Evolutionary conservation across 768 basidiomycete species (phyloP).

Genomic region (Hypsizygus marmoreus): DNA sequence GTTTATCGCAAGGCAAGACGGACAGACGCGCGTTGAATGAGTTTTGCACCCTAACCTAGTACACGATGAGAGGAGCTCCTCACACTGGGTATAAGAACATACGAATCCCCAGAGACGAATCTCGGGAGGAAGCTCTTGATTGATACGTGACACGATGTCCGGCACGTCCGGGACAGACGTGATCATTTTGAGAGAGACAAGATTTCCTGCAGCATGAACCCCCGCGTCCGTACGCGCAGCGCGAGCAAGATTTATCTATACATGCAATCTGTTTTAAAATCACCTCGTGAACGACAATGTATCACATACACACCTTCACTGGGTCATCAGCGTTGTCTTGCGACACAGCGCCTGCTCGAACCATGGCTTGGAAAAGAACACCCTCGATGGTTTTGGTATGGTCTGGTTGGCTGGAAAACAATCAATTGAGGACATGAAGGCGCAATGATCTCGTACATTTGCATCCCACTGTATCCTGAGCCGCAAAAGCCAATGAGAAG

Average conservation of each 20-base stretch:
- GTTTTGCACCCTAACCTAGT: slow-evolving; percentile 69
- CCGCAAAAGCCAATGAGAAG: slow-evolving; percentile 91
- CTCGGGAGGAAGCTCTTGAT: slow-evolving; percentile 86
- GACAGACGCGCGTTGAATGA: slow-evolving; percentile 82
- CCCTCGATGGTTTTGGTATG: slow-evolving; percentile 84
- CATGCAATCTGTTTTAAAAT: slow-evolving; percentile 1
- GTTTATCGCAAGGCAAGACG: no score
- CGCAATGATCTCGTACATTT: slow-evolving; percentile 67
- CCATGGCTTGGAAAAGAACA: slow-evolving; percentile 82
- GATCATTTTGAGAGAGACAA: slow-evolving; percentile 92
- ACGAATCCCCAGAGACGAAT: slow-evolving; percentile 93
- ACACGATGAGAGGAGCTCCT: not conserved
- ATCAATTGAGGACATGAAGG: not conserved
- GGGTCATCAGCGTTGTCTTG: slow-evolving; percentile 92
- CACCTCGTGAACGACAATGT: not conserved
- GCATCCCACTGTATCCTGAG: slow-evolving; percentile 92
- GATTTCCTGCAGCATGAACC: slow-evolving; percentile 94
- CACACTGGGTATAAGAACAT: slow-evolving; percentile 28
- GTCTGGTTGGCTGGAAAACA: slow-evolving; percentile 62
- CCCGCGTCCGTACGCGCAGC: slow-evolving; percentile 97
- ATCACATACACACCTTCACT: slow-evolving; percentile 59
- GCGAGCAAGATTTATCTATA: slow-evolving; percentile 77
- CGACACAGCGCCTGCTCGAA: slow-evolving; percentile 91
- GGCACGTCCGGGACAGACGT: slow-evolving; percentile 67
- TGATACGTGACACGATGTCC: slow-evolving; percentile 73